Evolutionary conservation across 148 eudicot genomes (phyloP).

Genomic region (Salicornia ramosissima): DNA sequence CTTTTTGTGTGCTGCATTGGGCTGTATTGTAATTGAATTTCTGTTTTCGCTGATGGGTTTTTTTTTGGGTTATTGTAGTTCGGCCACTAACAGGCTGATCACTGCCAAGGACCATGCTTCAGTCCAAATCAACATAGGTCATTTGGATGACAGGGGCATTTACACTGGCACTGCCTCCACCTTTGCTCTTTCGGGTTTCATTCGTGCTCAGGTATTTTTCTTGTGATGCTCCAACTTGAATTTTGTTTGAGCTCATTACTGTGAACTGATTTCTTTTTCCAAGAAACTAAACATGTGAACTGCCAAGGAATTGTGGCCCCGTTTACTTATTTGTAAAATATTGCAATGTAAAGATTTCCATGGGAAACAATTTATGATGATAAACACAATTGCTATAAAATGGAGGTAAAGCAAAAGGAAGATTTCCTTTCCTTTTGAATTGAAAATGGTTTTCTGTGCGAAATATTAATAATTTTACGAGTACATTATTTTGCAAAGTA

Average conservation of each 20-base stretch:
- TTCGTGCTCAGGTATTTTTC: conserved; percentile 87
- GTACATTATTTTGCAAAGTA: no score
- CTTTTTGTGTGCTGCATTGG: background rate
- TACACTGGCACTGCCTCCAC: conserved; percentile 64
- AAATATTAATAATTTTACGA: no score
- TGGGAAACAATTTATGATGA: no score
- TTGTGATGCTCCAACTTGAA: background rate
- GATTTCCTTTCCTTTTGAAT: no score
- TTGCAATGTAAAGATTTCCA: background rate
- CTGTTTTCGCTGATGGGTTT: background rate
- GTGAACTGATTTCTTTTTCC: conserved; percentile 60
- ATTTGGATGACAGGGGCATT: conserved; percentile 68
- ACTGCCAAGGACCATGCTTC: conserved; percentile 89
- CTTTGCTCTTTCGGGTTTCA: conserved; percentile 74
- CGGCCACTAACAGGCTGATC: conserved; percentile 77
- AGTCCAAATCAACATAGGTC: conserved; percentile 72
- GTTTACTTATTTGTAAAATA: no score
- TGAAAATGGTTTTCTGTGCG: no score
- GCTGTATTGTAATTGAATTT: no score
- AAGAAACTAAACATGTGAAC: no score
- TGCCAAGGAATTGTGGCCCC: no score
- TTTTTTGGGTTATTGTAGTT: conserved; percentile 41
- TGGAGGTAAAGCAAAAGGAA: no score
- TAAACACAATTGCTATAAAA: no score
- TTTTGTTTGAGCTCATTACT: background rate